Base-by-base conservation (phyloP, 495 filamentous ascomycete genomes). In the Penicillium ochrochloron region DNA sequence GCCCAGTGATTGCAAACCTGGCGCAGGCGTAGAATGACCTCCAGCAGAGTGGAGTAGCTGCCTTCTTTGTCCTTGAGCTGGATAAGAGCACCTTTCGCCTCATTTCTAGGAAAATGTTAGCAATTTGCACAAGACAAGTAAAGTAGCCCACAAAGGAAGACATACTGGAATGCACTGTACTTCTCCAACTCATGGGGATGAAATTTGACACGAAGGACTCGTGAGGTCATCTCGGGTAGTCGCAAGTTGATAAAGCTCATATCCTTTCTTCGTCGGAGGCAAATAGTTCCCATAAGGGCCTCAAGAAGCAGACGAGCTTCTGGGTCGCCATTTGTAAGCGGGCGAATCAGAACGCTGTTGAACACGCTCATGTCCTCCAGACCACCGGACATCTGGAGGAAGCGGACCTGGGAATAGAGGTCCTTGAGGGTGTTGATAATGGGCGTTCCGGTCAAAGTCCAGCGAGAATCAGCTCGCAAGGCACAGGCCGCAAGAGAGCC, bases 1-100 rank as follows among this genome's bases (percentile, higher is more conserved):
- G 87, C 87, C 91, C 92, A 94, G 74, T 97, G 94, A 64, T 94
- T 92, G 76, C 94, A 93, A 65, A 89, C 85, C 75, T 97, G 94
- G 17, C 94, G 87, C 60, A 97, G 83, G 14, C 94, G 89, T 0
- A 97, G 84, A 35, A 97, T 81, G 56, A 93, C 84, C 74, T 97
- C 93, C 17, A 97, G 84, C 3, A 97, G 80, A 66, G 89, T 83
- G 3, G 87, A 84, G 66, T 90, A 90, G 1, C 77, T 80, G 21
- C 76, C 80, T 64, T 74, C 70, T 50, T 75, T 78, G 37, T 70
- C 76, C 66, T 87, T 86, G 75, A 87, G 89, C 11, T 86, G 75
- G 39, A 85, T 73, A 3, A 96, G 82, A 50, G 88, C 85, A 4
- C 92, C 89, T 65, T 91, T 85, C 2, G 92, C 94, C 73, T 96